Percentiles rank a stretch among this genome's conserved stretches.
Evolutionary conservation across 2,329 filamentous ascomycete genomes (phyloP).

Genomic region (Ilyonectria destructans): DNA sequence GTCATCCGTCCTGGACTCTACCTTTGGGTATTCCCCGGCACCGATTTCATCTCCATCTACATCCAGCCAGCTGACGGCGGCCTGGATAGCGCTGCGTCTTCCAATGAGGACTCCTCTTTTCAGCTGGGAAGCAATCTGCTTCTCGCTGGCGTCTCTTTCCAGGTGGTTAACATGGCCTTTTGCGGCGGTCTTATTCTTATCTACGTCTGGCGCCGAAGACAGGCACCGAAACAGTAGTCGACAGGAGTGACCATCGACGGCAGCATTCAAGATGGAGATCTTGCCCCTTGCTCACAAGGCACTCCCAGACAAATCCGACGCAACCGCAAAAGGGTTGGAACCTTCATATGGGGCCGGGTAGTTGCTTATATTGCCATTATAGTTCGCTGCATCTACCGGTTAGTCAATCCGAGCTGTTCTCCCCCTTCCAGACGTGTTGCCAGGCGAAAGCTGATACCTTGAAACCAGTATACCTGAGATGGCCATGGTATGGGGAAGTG

Average conservation of each 20-base stretch:
- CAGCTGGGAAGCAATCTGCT: slow-evolving; percentile 26
- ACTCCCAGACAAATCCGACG: background rate
- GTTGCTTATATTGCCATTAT: slow-evolving; percentile 1
- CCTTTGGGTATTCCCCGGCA: slow-evolving; percentile 64
- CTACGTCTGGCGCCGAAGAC: slow-evolving; percentile 1
- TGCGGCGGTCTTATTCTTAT: slow-evolving; percentile 22
- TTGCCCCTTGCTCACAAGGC: background rate
- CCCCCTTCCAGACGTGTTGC: background rate
- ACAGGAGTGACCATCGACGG: too few relatives aligned
- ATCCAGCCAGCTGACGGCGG: slow-evolving; percentile 36
- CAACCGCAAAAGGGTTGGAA: background rate
- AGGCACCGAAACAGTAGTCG: background rate
- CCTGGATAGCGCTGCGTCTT: slow-evolving; percentile 13
- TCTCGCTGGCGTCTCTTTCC: slow-evolving; percentile 37
- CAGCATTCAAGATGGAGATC: too few relatives aligned
- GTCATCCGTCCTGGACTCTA: slow-evolving; percentile 59
- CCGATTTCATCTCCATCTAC: slow-evolving; percentile 58
- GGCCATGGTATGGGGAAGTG: slow-evolving; percentile 7
- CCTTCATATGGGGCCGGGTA: background rate
- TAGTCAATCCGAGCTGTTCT: background rate
- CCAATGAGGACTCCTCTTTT: slow-evolving; percentile 2
- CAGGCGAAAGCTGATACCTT: background rate
- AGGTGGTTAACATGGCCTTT: slow-evolving; percentile 39
- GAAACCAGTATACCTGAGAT: slow-evolving; percentile 1
- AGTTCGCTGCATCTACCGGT: slow-evolving; percentile 8